A percentile compares a stretch with the other conserved stretches of the same genome.
These are phyloP conservation scores for Leccinum pachyderme DNA, from an alignment of 1,284 basidiomycete genomes.

Conservation along the genomic window DNA sequence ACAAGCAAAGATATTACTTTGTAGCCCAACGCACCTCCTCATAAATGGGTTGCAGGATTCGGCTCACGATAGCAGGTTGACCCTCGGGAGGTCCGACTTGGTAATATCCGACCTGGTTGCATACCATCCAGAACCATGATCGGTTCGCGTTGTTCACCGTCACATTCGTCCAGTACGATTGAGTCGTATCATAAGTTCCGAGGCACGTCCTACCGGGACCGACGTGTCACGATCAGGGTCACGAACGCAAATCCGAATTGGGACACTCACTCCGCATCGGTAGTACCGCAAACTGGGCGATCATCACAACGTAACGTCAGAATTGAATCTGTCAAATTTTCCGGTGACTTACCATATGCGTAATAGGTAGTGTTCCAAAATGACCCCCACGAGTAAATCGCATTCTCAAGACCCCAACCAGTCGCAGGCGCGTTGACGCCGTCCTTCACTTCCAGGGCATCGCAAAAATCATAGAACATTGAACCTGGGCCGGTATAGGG, in stretches of 20 bases:
- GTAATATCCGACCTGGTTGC: neutral
- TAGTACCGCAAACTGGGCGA: constrained; percentile 1
- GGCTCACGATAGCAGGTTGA: neutral
- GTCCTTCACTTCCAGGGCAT: constrained; percentile 24
- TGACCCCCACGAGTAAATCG: neutral
- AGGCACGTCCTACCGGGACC: constrained; percentile 38
- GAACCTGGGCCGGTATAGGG: constrained; percentile 36
- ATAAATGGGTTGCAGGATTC: neutral
- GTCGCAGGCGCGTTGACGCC: neutral
- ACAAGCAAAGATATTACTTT: neutral
- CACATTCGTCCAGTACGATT: constrained; percentile 40
- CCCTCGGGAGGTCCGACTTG: constrained; percentile 41
- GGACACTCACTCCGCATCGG: constrained; percentile 37
- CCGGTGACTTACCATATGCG: neutral
- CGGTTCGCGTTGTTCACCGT: constrained; percentile 40
- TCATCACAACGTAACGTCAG: neutral
- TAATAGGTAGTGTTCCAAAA: neutral
- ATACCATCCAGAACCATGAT: constrained; percentile 37
- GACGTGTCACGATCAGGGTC: neutral
- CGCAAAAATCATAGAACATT: constrained; percentile 66
- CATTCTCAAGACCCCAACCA: constrained; percentile 16
- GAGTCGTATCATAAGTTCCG: constrained; percentile 42
- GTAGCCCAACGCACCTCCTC: constrained; percentile 46
- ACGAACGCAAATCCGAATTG: neutral
- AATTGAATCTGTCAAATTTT: too few relatives aligned